A percentile compares a stretch with the other conserved stretches of the same genome.
phyloP scores from a whole-genome alignment of 2,329 filamentous ascomycete species.

The Keithomyces neogunnii region DNA sequence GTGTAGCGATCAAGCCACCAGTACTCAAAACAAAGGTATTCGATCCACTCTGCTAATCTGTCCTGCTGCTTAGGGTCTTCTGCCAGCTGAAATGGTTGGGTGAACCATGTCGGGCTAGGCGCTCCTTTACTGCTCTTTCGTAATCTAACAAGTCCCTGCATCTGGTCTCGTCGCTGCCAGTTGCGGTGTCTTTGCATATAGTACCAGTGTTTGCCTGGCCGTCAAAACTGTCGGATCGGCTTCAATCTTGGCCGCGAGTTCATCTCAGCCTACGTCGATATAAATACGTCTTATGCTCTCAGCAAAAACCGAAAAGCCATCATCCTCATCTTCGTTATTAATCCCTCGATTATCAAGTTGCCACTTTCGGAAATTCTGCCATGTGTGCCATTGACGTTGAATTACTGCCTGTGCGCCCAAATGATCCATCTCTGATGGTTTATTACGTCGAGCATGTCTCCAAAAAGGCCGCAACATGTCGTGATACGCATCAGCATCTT shows the following conservation, averaged over 20 bases:
- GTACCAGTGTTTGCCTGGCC: conserved; percentile 2
- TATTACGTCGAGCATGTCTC: not conserved
- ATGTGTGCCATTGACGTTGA: conserved; percentile 16
- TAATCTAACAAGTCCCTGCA: conserved; percentile 16
- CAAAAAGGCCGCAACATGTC: conserved; percentile 21
- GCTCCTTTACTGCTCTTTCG: conserved; percentile 14
- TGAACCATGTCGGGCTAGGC: conserved; percentile 21
- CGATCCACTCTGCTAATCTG: conserved; percentile 28
- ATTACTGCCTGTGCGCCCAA: conserved; percentile 11
- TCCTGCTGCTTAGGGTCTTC: conserved; percentile 21
- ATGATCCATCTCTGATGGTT: conserved; percentile 1
- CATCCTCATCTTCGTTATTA: conserved; percentile 10
- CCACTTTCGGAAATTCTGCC: conserved; percentile 22
- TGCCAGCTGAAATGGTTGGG: conserved; percentile 18
- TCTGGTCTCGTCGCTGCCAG: conserved; percentile 3
- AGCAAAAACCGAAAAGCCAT: conserved; percentile 8
- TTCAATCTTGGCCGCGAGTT: conserved; percentile 6
- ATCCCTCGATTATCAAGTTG: conserved; percentile 18
- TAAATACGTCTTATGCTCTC: conserved; percentile 5
- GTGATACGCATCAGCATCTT: conserved; percentile 13
- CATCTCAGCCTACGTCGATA: not conserved
- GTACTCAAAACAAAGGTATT: conserved; percentile 25
- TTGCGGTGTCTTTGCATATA: conserved; percentile 1
- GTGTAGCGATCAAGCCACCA: conserved; percentile 15
- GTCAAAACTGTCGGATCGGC: conserved; percentile 6